These are phyloP conservation scores for Pyricularia pennisetigena DNA, from an alignment of 2,329 filamentous ascomycete species.

Conservation along the genomic window DNA sequence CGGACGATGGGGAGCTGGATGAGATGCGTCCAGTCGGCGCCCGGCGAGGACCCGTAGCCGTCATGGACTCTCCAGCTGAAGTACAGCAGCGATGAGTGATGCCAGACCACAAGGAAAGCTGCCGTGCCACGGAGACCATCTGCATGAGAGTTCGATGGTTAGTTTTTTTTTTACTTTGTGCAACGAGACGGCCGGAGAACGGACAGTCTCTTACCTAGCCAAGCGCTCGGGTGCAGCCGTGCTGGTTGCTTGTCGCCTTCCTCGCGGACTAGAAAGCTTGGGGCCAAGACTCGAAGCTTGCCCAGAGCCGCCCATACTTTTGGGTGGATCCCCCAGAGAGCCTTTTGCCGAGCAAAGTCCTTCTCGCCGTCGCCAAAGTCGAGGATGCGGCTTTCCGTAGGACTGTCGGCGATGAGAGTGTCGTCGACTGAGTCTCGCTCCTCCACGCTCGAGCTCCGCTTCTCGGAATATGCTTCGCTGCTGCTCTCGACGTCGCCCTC, in stretches of 20 bases:
- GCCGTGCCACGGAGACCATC: conserved; percentile 46
- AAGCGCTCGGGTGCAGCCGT: conserved; percentile 3
- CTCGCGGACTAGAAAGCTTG: conserved; percentile 3
- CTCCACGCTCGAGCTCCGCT: background rate
- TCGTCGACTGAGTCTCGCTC: background rate
- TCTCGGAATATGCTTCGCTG: background rate
- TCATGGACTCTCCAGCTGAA: conserved; percentile 19
- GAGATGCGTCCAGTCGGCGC: conserved; percentile 6
- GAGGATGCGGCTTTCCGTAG: background rate
- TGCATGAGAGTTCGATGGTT: background rate
- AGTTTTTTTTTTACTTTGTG: background rate
- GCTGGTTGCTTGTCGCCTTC: background rate
- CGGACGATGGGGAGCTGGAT: conserved; percentile 27
- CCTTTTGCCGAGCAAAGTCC: background rate
- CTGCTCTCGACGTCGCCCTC: background rate
- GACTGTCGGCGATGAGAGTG: background rate
- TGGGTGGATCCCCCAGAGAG: background rate
- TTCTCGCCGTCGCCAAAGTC: background rate
- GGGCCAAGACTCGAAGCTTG: background rate
- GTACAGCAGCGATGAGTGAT: conserved; percentile 26
- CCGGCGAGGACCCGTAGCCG: conserved; percentile 14
- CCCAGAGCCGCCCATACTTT: background rate
- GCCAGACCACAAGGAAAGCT: conserved; percentile 43
- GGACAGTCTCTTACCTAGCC: background rate
- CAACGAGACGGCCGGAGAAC: background rate